These are phyloP conservation scores for Entomortierella parvispora DNA, from an alignment of 192 early-diverging fungal species.

Conservation along the genomic window DNA sequence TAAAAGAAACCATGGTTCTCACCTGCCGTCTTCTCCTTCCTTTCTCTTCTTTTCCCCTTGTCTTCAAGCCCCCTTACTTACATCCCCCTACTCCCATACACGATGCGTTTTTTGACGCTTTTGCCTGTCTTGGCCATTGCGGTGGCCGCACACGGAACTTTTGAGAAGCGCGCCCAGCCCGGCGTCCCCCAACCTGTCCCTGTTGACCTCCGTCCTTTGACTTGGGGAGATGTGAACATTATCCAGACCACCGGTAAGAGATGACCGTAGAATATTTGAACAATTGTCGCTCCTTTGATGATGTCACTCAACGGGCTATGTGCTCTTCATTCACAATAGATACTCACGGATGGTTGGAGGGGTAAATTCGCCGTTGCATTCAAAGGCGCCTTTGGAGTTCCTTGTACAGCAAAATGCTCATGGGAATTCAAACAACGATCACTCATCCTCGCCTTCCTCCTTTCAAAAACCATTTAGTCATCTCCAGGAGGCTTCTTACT, in stretches of 20 bases:
- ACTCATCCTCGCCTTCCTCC: not conserved
- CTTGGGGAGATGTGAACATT: conserved; percentile 61
- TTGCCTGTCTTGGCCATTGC: conserved; percentile 13
- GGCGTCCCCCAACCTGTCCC: conserved; percentile 17
- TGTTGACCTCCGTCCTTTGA: conserved; percentile 31
- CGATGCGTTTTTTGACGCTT: conserved; percentile 8
- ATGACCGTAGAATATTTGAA: conserved; percentile 3
- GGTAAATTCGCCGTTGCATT: conserved; percentile 12
- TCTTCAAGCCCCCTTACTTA: not conserved
- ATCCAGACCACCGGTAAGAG: conserved; percentile 55
- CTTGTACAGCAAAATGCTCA: not conserved
- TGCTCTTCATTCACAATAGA: conserved; percentile 5
- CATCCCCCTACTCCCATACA: not conserved
- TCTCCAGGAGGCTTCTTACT: conserved; percentile 47
- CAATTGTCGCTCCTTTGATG: not conserved
- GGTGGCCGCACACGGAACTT: conserved; percentile 1
- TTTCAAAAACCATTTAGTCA: conserved; percentile 17
- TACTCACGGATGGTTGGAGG: conserved; percentile 40
- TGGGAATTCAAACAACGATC: not conserved
- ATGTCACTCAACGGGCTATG: not conserved
- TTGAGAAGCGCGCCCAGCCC: conserved; percentile 34
- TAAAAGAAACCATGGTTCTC: not conserved
- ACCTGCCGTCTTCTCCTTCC: too few species aligned
- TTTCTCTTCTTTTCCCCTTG: conserved; percentile 1
- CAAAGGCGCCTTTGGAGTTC: not conserved